Base-by-base conservation (phyloP, 176 grass and related monocot species). In the Themeda triandra region DNA sequence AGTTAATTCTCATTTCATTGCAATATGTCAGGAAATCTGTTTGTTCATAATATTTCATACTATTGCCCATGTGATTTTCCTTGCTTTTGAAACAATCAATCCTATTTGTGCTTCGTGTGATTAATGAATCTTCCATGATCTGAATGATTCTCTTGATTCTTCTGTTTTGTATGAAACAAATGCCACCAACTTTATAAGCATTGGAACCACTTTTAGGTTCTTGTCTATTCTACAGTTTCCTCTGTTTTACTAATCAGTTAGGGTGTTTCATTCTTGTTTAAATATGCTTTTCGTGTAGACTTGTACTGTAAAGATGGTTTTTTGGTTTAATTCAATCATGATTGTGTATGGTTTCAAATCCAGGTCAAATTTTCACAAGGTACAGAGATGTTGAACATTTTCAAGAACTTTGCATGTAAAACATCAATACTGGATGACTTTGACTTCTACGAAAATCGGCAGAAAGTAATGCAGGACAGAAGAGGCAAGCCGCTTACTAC, bases 351-450 rank as follows among this genome's bases (percentile, higher is more conserved):
- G 6, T 48, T 39, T 12, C 23, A 39, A 44, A 73, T 85, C 63
- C 86, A 97, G 95, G 87, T 94, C 48, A 94, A 89, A 64, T 88
- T 94, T 91, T 66, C 87, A 78, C 90, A 91, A 94, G 95, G 95
- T 35, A 83, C 70, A 81, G 95, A 94, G 44, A 97, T 91, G 86
- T 71, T 97, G 48, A 92, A 78, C 54, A 91, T 94, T 91, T 92
- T 97, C 87, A 97, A 92, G 78, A 97, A 82, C 65, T 94, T 92
- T 32, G 84, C 88, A 56, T 83, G 75, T 48, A 94, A 94, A 92
- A 97, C 92, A 28, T 94, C 95, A 76, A 97, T 97, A 86, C 83
- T 97, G 80, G 95, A 97, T 0, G 92, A 97, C 77, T 97, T 97
- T 79, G 92, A 89, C 53, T 97, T 92, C 49, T 97, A 97, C 6